These are phyloP conservation scores for Penicillium paradoxum DNA, from an alignment of 495 filamentous ascomycete species.

Conservation along the genomic window DNA sequence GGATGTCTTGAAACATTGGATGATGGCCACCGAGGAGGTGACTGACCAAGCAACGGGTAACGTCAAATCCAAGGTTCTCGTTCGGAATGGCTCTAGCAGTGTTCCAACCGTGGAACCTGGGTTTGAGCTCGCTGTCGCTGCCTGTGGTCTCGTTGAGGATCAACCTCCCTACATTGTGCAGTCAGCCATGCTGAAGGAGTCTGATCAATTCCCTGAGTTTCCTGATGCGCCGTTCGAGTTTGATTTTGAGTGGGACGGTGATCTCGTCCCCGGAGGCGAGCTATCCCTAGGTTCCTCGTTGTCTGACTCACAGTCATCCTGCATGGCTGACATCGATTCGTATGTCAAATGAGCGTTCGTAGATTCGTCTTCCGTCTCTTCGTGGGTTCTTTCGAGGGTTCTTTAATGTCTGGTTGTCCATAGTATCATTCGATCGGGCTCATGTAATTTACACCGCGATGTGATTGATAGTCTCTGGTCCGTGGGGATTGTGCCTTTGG, in stretches of 20 bases:
- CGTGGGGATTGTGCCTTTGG: neutral
- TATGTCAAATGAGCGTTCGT: conserved; percentile 31
- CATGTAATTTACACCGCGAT: conserved; percentile 5
- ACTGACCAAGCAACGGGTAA: conserved; percentile 20
- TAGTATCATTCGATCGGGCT: conserved; percentile 3
- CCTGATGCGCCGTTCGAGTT: conserved; percentile 24
- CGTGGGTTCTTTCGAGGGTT: conserved; percentile 9
- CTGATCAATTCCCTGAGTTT: conserved; percentile 22
- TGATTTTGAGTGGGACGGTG: conserved; percentile 6
- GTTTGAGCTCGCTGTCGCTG: neutral
- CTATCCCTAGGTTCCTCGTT: neutral
- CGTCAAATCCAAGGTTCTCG: neutral
- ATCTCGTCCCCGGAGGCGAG: neutral
- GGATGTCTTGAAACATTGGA: conserved; percentile 76
- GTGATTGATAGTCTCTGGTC: neutral
- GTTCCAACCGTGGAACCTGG: neutral
- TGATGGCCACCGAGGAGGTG: conserved; percentile 59
- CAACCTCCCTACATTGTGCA: conserved; percentile 22
- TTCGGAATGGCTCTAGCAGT: neutral
- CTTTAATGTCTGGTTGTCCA: conserved; percentile 2
- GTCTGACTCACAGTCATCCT: conserved; percentile 30
- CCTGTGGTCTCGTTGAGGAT: neutral
- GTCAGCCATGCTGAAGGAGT: conserved; percentile 26
- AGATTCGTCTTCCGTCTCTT: conserved; percentile 8
- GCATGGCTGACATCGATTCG: conserved; percentile 33